These are phyloP conservation scores for Ascomycota sp. DNA, from an alignment of 2,329 filamentous ascomycete species.

Conservation along the genomic window DNA sequence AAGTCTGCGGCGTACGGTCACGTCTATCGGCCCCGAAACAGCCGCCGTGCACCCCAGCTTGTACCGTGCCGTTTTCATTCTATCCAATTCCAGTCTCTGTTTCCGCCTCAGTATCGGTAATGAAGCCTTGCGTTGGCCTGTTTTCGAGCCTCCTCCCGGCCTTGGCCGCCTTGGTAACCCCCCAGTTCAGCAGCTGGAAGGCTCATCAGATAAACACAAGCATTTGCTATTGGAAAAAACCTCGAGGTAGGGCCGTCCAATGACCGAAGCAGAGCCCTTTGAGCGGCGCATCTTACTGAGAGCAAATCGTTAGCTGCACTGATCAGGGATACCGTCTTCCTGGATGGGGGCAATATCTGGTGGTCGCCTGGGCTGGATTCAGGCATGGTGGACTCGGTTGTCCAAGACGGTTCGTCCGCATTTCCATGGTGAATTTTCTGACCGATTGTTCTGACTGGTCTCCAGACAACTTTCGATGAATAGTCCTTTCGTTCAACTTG, in stretches of 20 bases:
- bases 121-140: conserved; percentile 4
- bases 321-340: conserved; percentile 40
- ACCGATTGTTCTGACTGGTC: conserved; percentile 2
- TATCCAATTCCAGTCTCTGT: too few species aligned
- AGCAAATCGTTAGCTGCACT: conserved; percentile 23
- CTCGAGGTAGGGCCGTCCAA: conserved; percentile 15
- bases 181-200: conserved; percentile 27
- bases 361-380: conserved; percentile 31
- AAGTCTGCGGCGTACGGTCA: too few species aligned
- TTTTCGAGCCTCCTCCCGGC: conserved; percentile 5
- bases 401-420: conserved; percentile 20
- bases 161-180: conserved; percentile 6
- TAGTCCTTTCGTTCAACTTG: conserved; percentile 38
- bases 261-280: not conserved
- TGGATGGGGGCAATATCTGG: conserved; percentile 39
- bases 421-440: too few species aligned
- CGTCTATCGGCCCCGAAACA: too few species aligned
- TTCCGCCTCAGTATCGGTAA: conserved; percentile 2
- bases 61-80: too few species aligned
- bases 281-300: not conserved
- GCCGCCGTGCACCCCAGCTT: too few species aligned
- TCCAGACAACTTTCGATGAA: conserved; percentile 29
- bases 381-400: conserved; percentile 13
- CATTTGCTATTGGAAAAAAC: conserved; percentile 36
- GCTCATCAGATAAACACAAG: conserved; percentile 31